phyloP scores from a whole-genome alignment of 1,139 yeast genomes.

The Kurtzmaniella natalensis region DNA sequence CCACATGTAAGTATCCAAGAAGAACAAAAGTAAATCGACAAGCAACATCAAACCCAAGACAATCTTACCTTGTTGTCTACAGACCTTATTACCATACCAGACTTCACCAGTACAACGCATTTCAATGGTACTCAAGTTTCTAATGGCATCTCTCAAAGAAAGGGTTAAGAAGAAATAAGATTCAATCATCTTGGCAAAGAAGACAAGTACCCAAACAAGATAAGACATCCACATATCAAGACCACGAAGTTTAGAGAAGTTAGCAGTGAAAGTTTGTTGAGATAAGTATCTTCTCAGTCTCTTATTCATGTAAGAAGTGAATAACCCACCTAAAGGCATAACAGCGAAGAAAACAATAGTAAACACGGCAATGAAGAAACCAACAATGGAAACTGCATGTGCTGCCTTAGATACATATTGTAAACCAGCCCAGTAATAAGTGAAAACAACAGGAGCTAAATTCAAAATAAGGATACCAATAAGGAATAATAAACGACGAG shows the following conservation, averaged over 20 bases:
- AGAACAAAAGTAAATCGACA: slow-evolving; percentile 90
- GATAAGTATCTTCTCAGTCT: slow-evolving; percentile 88
- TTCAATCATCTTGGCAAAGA: slow-evolving; percentile 82
- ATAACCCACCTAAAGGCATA: slow-evolving; percentile 97
- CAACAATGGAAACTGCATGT: slow-evolving; percentile 76
- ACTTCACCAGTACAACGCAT: slow-evolving; percentile 74
- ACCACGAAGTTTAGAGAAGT: slow-evolving; percentile 75
- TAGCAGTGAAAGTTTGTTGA: slow-evolving; percentile 94
- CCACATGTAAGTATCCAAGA: slow-evolving; percentile 98
- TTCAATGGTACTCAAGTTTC: slow-evolving; percentile 48
- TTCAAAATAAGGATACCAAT: slow-evolving; percentile 63
- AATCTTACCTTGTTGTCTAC: slow-evolving; percentile 82
- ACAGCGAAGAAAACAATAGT: slow-evolving; percentile 83
- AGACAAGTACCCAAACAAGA: slow-evolving; percentile 83
- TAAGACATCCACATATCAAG: slow-evolving; percentile 97
- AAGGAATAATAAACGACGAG: slow-evolving; percentile 80
- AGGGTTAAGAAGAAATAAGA: slow-evolving; percentile 90
- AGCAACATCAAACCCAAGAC: slow-evolving; percentile 88
- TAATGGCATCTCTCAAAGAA: slow-evolving; percentile 91
- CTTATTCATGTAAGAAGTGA: slow-evolving; percentile 88
- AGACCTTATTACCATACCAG: slow-evolving; percentile 74
- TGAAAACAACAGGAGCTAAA: slow-evolving; percentile 82
- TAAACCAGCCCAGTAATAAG: slow-evolving; percentile 78
- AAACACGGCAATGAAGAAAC: slow-evolving; percentile 81
- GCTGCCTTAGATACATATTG: slow-evolving; percentile 70